Percentiles rank a stretch among this genome's conserved stretches.
phyloP scores from a whole-genome alignment of 306 rosid species.

The Rosa chinensis region DNA sequence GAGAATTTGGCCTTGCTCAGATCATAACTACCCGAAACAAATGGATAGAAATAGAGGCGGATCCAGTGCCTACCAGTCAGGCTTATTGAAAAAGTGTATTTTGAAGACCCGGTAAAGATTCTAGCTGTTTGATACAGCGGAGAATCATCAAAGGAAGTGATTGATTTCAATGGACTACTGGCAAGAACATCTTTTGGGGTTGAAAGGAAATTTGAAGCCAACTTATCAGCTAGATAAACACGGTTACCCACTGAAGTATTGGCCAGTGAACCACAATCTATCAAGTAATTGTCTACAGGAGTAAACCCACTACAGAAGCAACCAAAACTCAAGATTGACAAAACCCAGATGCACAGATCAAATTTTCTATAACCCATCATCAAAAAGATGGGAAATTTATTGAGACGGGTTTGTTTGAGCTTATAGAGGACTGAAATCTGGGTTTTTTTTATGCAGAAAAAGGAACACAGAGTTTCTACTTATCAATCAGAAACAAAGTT shows the following conservation, averaged over 20 bases:
- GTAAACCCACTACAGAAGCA: slow-evolving; percentile 48
- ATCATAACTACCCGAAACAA: slow-evolving; percentile 37
- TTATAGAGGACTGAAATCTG: slow-evolving; percentile 8
- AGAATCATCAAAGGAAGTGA: slow-evolving; percentile 36
- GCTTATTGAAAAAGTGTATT: slow-evolving; percentile 56
- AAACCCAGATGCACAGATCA: slow-evolving; percentile 42
- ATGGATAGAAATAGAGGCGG: slow-evolving; percentile 82
- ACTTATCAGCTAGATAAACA: slow-evolving; percentile 60
- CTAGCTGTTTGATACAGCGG: slow-evolving; percentile 70
- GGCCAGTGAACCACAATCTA: slow-evolving; percentile 70
- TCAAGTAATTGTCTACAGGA: slow-evolving; percentile 66
- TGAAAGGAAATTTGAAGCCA: slow-evolving; percentile 53
- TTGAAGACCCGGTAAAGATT: slow-evolving; percentile 60
- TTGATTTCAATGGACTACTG: slow-evolving; percentile 37
- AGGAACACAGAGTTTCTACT: slow-evolving; percentile 7
- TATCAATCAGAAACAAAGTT: not conserved
- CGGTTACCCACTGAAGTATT: slow-evolving; percentile 52
- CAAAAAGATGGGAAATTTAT: slow-evolving; percentile 19
- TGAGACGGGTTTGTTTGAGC: slow-evolving; percentile 3
- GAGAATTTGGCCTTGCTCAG: slow-evolving; percentile 56
- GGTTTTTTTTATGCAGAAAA: slow-evolving; percentile 11
- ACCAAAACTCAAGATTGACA: slow-evolving; percentile 42
- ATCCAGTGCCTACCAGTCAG: slow-evolving; percentile 83
- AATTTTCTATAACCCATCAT: slow-evolving; percentile 44
- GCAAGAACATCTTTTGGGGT: slow-evolving; percentile 60